phyloP scores from a whole-genome alignment of 2,329 filamentous ascomycete species.

The Neofusicoccum laricinum region DNA sequence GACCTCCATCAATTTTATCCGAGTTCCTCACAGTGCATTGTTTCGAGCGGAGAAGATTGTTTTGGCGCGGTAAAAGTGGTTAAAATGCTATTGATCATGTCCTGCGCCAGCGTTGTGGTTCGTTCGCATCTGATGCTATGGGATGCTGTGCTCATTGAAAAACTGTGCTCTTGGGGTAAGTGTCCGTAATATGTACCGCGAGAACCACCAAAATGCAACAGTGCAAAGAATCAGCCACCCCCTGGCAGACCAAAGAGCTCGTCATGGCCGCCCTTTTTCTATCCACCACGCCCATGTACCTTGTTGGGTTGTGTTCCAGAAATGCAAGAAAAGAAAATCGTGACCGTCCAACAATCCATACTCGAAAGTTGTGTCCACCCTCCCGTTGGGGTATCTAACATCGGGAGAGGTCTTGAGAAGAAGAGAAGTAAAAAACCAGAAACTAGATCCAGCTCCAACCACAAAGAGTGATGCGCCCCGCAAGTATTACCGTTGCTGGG shows the following conservation, averaged over 20 bases:
- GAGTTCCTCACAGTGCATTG: not conserved
- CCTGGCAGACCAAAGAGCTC: not conserved
- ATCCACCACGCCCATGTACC: slow-evolving; percentile 1
- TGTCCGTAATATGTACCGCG: slow-evolving; percentile 1
- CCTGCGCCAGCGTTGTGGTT: not conserved
- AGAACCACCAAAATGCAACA: not conserved
- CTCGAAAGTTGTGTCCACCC: not conserved
- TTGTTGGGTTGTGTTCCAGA: not conserved
- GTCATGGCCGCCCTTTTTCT: not conserved
- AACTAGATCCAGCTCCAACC: slow-evolving; percentile 6
- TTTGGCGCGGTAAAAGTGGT: not conserved
- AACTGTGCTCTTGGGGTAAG: not conserved
- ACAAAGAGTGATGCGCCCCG: slow-evolving; percentile 7
- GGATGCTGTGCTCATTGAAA: not conserved
- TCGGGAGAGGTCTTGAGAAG: slow-evolving; percentile 1
- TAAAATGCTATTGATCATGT: slow-evolving; percentile 6
- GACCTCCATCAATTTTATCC: too few relatives aligned
- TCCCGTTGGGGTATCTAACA: slow-evolving; percentile 7
- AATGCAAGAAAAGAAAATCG: slow-evolving; percentile 6
- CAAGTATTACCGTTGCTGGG: not conserved
- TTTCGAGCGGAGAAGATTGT: not conserved
- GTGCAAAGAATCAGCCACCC: not conserved
- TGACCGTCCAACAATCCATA: not conserved
- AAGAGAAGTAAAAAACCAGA: not conserved
- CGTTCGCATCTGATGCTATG: not conserved